Conservation (phyloP, 148 eudicot species). For the Cornus kousa region DNA sequence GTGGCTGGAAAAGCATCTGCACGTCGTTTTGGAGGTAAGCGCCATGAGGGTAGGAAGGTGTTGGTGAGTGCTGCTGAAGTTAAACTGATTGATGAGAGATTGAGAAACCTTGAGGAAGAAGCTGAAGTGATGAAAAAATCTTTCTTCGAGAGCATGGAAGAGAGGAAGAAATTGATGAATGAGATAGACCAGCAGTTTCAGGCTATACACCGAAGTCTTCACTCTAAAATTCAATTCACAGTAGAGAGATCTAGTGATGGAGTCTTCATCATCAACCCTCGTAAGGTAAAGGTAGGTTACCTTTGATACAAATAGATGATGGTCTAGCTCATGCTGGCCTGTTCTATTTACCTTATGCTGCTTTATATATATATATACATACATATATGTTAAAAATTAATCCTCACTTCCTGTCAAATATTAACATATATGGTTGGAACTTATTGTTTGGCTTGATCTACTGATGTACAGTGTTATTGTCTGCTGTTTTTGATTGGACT, state of each 20-base stretch:
- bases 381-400: too few relatives aligned
- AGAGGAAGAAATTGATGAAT: slow-evolving; percentile 18
- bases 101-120: slow-evolving; percentile 33
- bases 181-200: slow-evolving; percentile 17
- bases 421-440: too few relatives aligned
- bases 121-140: slow-evolving; percentile 11
- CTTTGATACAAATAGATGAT: too few relatives aligned
- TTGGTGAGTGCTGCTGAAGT: slow-evolving; percentile 11
- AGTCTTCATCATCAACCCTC: not conserved
- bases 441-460: too few relatives aligned
- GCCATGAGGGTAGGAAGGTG: not conserved
- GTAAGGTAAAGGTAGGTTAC: slow-evolving; percentile 6
- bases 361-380: too few relatives aligned
- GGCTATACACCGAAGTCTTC: not conserved
- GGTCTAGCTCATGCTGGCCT: too few relatives aligned
- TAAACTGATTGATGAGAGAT: slow-evolving; percentile 10
- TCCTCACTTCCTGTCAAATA: too few relatives aligned
- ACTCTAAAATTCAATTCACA: not conserved
- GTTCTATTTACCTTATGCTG: too few relatives aligned
- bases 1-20: not conserved
- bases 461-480: too few relatives aligned
- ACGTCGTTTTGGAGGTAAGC: not conserved
- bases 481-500: too few relatives aligned
- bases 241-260: not conserved
- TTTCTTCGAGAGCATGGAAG: slow-evolving; percentile 15